A percentile compares a stretch with the other conserved stretches of the same genome.
These are phyloP conservation scores for Castanopsis chinensis DNA, from an alignment of 306 rosid species.

Conservation along the genomic window DNA sequence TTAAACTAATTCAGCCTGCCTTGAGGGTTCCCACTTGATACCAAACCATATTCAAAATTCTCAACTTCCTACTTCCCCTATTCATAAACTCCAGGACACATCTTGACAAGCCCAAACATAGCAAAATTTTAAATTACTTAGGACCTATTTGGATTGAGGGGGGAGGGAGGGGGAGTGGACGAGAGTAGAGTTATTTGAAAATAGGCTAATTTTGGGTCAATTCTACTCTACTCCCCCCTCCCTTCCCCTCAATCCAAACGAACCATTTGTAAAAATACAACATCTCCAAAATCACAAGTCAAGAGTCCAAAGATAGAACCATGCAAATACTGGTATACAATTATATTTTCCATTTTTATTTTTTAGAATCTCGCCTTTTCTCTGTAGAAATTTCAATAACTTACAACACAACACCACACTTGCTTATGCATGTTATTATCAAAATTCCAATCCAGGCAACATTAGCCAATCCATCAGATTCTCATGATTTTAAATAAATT, in stretches of 20 bases:
- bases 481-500: not conserved
- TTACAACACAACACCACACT: not conserved
- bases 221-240: too few relatives aligned
- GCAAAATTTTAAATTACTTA: not conserved
- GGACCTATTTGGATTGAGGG: too few relatives aligned
- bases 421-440: not conserved
- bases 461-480: not conserved
- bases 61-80: not conserved
- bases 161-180: too few relatives aligned
- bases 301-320: not conserved
- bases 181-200: too few relatives aligned
- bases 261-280: not conserved
- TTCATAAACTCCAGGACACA: not conserved
- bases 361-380: not conserved
- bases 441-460: not conserved
- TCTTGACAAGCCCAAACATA: not conserved
- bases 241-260: not conserved
- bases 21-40: not conserved
- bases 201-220: too few relatives aligned
- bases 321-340: not conserved
- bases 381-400: not conserved
- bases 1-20: not conserved
- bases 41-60: not conserved
- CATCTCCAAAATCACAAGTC: not conserved
- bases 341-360: not conserved